Base-by-base conservation (phyloP, 768 basidiomycete species). In the Ramaria sp. region DNA sequence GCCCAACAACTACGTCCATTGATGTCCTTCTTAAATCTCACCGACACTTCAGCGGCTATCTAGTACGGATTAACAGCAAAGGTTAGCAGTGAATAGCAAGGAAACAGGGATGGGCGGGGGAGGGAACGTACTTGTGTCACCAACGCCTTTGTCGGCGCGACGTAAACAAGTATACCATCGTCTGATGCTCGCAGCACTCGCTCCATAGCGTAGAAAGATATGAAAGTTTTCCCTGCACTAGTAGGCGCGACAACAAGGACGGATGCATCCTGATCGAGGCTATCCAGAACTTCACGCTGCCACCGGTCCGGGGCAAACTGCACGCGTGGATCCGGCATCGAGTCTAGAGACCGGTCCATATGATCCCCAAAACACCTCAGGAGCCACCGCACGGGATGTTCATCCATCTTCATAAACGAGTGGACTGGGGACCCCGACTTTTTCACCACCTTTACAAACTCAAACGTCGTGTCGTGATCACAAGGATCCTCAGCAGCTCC, bases 121-220 rank as follows among this genome's bases (percentile, higher is more conserved):
- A 2, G 42, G n/a, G 2, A 43, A 9, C n/a, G 9, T 25, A 66
- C 61, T 60, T 87, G 85, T 34, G 73, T 73, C 48, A 87, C 85
- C 0, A 87, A 71, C 0, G 85, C 83, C 62, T 87, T 87, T 6
- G 85, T 85, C 0, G 85, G 85, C 0, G 85, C 84, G 41, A 87
- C 75, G 62, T 87, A 87, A 18, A 87, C 78, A 34, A 87, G 62
- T 39, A 87, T 72, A 0, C 80, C 83, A 41, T 85, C 76, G 60
- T 87, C 79, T 0, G 81, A 81, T 38, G 69, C 70, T 52, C 79
- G 69, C 2, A 87, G 66, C 13, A 84, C 69, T 58, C 77, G 76
- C 63, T 85, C 83, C 84, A 87, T 86, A 0, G 85, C 84, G 59
- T 85, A 85, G 64, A 74, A 87, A 2, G 82, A 82, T 41, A 87